Base-by-base conservation (phyloP, 345 rosid species). In the Populus ilicifolia region DNA sequence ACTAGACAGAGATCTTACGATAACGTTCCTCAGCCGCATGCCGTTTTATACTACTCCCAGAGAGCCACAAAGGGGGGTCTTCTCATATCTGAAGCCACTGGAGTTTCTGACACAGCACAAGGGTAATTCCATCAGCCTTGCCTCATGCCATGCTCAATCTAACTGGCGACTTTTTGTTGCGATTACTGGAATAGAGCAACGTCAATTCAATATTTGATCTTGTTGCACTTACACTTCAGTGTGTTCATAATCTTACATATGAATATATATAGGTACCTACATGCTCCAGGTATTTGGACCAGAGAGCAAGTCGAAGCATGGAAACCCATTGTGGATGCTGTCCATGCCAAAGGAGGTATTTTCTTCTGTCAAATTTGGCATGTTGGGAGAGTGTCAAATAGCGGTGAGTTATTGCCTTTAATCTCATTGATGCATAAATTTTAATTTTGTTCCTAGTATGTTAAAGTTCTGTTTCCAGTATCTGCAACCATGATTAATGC, bases 261-360 rank as follows among this genome's bases (percentile, higher is more conserved):
- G 17, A 12, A 44, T 44, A 13, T 66, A 90, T 13, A 13, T 66
- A 90, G 92, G 59, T 81, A 85, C 74, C 25, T 63, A 8, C 79
- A 86, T 73, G 81, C 83, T 8, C 92, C 93, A 54, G 94, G 98
- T 68, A 86, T 93, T 44, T 91, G 96, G 94, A 90, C 91, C 6
- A 89, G 88, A 77, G 96, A 87, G 79, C 98, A 93, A 74, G 91
- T 93, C 13, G 96, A 93, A 61, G 94, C 94, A 11, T 93, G 97
- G 97, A 93, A 88, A 75, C 92, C 97, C 27, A 91, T 93, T 46
- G 96, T 93, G 4, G 91, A 91, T 62, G 94, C 93, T 69, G 94
- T 93, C 83, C 96, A 90, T 84, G 90, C 91, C n/a, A 86, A 91
- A 79, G 97, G 96, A 4, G 91, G 89, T 0, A 75, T 86, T 74